Conservation (phyloP, 768 basidiomycete genomes). For the Phylloporus scabripes region DNA sequence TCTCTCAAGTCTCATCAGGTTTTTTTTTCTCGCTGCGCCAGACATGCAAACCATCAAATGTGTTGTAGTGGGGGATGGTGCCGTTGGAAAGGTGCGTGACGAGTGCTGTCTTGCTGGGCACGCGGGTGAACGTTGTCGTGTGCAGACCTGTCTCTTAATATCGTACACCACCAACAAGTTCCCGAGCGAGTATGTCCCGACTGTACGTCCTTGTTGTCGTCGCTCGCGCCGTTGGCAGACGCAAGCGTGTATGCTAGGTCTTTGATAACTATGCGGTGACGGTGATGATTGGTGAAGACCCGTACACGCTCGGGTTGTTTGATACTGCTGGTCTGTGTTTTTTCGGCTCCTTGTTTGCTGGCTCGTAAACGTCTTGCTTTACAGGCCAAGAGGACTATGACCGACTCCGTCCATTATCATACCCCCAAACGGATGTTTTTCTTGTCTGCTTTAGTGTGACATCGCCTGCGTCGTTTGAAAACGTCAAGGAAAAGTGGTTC, state of each 20-base stretch:
- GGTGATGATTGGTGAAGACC: constrained; percentile 99
- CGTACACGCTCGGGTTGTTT: constrained; percentile 96
- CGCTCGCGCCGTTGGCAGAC: constrained; percentile 12
- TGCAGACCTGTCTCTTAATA: constrained; percentile 90
- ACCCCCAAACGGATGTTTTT: constrained; percentile 99
- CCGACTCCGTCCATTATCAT: constrained; percentile 96
- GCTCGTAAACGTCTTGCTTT: constrained; percentile 8
- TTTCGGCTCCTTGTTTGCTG: not conserved
- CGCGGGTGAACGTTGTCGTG: constrained; percentile 1
- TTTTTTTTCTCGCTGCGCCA: constrained; percentile 8
- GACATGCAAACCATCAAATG: constrained; percentile 96
- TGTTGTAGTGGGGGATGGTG: constrained; percentile 97
- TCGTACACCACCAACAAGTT: constrained; percentile 98
- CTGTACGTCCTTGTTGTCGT: constrained; percentile 50
- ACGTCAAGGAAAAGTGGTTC: constrained; percentile 99
- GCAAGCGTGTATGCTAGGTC: constrained; percentile 45
- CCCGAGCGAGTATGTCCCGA: constrained; percentile 98
- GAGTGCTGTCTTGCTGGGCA: not conserved
- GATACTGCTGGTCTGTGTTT: constrained; percentile 90
- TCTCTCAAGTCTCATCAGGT: constrained; percentile 12
- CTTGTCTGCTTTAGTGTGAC: constrained; percentile 99
- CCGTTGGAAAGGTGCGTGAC: constrained; percentile 86
- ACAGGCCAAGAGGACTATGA: constrained; percentile 99
- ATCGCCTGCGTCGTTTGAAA: constrained; percentile 97
- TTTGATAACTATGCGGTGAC: constrained; percentile 99